Evolutionary conservation across 2,329 filamentous ascomycete species (phyloP), one percentile per base, ranked within the genome.

Genomic region (Pochonia chlamydosporia): DNA sequence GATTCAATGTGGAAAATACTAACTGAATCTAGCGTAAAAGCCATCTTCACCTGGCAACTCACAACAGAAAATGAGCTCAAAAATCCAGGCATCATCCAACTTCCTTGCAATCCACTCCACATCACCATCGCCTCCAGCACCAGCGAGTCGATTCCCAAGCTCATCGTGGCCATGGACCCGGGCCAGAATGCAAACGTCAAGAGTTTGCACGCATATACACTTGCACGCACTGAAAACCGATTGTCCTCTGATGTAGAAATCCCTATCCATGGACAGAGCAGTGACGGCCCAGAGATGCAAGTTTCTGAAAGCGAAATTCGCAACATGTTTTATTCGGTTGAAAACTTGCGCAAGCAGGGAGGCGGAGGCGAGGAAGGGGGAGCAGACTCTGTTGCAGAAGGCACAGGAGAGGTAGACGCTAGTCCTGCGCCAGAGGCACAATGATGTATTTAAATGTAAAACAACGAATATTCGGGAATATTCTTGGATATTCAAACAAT

Each of bases 81-180:
- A 8, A 69, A 76, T 51, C 74, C 43, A 58, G 53, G 62, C 44
- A 53, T 64, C 49, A 67, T 89, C 45, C 63, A 70, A 33, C 63
- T 89, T 4, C 70, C 74, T 3, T 85, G 85, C 7, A 89, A 87
- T 56, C 77, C 82, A 1, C 74, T 92, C 4, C 78, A 82, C 58
- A 58, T 76, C 10, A 58, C 63, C 24, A 51, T 65, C n/a, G 46
- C 47, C 64, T 10, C 52, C 10, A 8, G 59, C 13, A 46, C 49
- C 26, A 49, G 47, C 21, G 49, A 53, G 7, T 49, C 53, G 3
- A 49, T 54, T 3, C 63, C 59, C 18, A 61, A 51, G 46, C 52
- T 77, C 28, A 51, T 73, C 33, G 64, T 69, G 5, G 63, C 71
- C 13, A 52, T 74, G 30, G 71, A 78, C 47, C 57, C 65, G 1